These are phyloP conservation scores for Diaporthe ampelina DNA, from an alignment of 2,329 filamentous ascomycete species.

Conservation along the genomic window DNA sequence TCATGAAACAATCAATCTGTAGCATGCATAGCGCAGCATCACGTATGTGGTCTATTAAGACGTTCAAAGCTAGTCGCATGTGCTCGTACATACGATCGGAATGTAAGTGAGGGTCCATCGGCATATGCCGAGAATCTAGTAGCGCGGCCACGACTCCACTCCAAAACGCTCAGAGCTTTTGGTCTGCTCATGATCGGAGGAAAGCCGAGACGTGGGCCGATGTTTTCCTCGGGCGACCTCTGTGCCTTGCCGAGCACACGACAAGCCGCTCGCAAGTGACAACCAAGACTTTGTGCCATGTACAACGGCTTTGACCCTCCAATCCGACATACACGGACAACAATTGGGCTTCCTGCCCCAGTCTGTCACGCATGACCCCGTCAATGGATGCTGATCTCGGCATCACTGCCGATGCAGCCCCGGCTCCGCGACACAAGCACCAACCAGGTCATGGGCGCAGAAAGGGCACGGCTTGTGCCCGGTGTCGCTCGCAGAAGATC, in stretches of 20 bases:
- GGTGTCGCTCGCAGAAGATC: constrained; percentile 52
- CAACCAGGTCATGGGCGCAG: constrained; percentile 32
- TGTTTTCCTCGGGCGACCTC: not conserved
- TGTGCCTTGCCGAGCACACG: not conserved
- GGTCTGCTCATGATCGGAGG: not conserved
- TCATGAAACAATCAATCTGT: not conserved
- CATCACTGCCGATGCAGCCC: constrained; percentile 21
- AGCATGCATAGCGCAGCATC: not conserved
- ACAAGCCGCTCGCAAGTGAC: not conserved
- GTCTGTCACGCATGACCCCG: constrained; percentile 32
- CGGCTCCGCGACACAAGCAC: constrained; percentile 2
- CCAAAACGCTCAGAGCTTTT: not conserved
- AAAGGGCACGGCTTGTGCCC: constrained; percentile 51
- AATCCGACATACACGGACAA: not conserved
- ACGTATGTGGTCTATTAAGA: not conserved
- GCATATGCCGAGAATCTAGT: constrained; percentile 6
- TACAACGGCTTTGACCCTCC: not conserved
- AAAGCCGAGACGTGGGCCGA: constrained; percentile 19
- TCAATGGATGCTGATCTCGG: constrained; percentile 3
- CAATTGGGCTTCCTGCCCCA: not conserved
- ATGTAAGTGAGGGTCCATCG: constrained; percentile 2
- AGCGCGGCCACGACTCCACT: not conserved
- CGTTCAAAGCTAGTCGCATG: not conserved
- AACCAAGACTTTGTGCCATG: not conserved
- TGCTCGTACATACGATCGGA: constrained; percentile 16